A percentile compares a stretch with the other conserved stretches of the same genome.
phyloP scores from a whole-genome alignment of 208 protist genomes.

The Porcisia hertigi region DNA sequence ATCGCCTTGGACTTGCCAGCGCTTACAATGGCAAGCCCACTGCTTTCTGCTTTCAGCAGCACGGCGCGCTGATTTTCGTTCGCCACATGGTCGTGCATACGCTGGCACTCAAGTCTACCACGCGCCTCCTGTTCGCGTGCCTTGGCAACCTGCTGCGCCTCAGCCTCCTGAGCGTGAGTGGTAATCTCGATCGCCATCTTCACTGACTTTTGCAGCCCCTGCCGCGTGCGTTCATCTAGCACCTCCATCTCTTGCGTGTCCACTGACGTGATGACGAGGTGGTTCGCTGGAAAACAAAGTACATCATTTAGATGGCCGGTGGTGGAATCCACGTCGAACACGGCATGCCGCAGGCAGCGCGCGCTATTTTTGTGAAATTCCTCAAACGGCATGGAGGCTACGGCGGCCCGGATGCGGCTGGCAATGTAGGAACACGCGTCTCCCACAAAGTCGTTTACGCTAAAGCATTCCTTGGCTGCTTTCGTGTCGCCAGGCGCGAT shows the following conservation, averaged over 20 bases:
- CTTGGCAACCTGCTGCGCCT: slow-evolving; percentile 90
- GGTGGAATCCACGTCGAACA: slow-evolving; percentile 81
- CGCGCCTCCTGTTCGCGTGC: slow-evolving; percentile 90
- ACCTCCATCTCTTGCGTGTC: slow-evolving; percentile 96
- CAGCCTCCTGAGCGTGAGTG: slow-evolving; percentile 93
- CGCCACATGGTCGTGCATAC: slow-evolving; percentile 91
- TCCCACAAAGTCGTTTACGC: slow-evolving; percentile 84
- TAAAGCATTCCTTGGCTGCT: slow-evolving; percentile 72
- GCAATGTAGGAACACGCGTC: slow-evolving; percentile 86
- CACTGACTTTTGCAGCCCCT: slow-evolving; percentile 95
- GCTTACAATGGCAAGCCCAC: slow-evolving; percentile 80
- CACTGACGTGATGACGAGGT: slow-evolving; percentile 94
- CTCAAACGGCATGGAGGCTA: slow-evolving; percentile 84
- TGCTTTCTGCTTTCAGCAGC: slow-evolving; percentile 88
- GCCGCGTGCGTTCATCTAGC: slow-evolving; percentile 93
- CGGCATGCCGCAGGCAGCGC: slow-evolving; percentile 56
- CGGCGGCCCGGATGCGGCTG: slow-evolving; percentile 79
- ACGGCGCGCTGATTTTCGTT: slow-evolving; percentile 88
- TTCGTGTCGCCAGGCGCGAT: slow-evolving; percentile 52
- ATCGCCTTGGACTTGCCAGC: slow-evolving; percentile 91
- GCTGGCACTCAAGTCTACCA: slow-evolving; percentile 90
- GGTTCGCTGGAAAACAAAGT: slow-evolving; percentile 90
- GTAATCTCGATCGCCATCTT: slow-evolving; percentile 97
- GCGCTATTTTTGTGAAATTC: slow-evolving; percentile 87
- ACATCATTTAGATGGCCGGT: slow-evolving; percentile 48